Evolutionary conservation across 192 early-diverging fungal genomes (phyloP), one percentile per base, ranked within the genome.

Genomic region (Podila epigama): DNA sequence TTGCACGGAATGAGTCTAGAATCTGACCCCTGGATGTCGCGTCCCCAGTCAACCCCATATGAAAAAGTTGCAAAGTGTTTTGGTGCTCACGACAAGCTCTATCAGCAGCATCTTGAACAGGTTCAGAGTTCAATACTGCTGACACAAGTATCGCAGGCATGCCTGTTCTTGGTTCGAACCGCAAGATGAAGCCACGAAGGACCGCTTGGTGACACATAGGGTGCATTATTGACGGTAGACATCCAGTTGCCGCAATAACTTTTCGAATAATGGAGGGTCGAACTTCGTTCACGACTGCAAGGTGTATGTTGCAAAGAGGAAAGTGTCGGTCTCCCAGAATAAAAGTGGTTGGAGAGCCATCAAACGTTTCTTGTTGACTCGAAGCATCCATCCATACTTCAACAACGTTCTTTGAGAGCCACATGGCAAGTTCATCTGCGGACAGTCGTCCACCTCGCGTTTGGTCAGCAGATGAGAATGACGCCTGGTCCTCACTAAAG

Each of bases 11-110:
- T 15, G 2, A 22, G 22, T 48, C 32, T 13, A 48, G 56, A 8
- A 20, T 41, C 20, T 29, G 22, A 8, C 56, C 65, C 2, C 25
- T 27, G 1, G 56, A 22, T 11, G 13, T 27, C 3, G n/a, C 4
- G 20, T 44, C 8, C 9, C 53, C 35, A 29, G 69, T 51, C 29
- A 70, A 31, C 0, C 69, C 69, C 69, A 70, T 62, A 8, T 40
- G 53, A 37, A 44, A 41, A 34, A 70, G 60, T 39, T 70, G 69
- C 1, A 51, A 1, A 9, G 39, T 63, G 52, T 63, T 70, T 4
- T 29, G 5, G 13, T 63, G 32, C 5, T 70, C 42, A 48, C n/a
- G 44, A 7, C 52, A 54, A 31, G 5, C 18, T 54, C 28, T n/a
- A n/a, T n/a, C n/a, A n/a, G n/a, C n/a, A n/a, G 18, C 15, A 9